Evolutionary conservation across 176 grass and related monocot genomes (phyloP), one percentile per base, ranked within the genome.

Genomic region (Urochloa ruziziensis): DNA sequence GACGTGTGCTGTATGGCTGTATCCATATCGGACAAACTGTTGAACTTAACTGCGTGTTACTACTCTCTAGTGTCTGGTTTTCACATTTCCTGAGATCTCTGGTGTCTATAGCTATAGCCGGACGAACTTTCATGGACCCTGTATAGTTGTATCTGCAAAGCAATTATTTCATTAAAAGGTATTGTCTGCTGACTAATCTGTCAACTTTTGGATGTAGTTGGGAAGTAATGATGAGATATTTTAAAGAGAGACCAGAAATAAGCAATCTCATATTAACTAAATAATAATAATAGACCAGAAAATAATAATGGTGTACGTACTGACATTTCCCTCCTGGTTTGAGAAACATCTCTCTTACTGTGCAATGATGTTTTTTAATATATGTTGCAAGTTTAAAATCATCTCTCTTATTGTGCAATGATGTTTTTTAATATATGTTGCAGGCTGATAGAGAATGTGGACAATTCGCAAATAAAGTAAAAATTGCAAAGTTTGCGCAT

Each of bases 191-290:
- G 53, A 46, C 71, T 6, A 88, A 69, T 81, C 44, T 77, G 69
- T 76, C 6, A 34, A 88, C 85, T 34, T 77, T 70, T 76, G 35
- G 75, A n/a, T 46, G 79, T 43, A 69, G 58, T 48, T 88, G 85
- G 85, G 75, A 82, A 37, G 67, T 66, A 7, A 36, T 67, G 64
- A 60, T 30, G 62, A 64, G 16, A 16, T 11, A 14, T n/a, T 19
- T 5, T 0, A 34, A 2, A 64, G 1, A 47, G 11, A 47, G 3
- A 13, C 2, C 67, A 28, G 37, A 46, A 70, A 0, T 71, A 46
- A 16, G 0, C 9, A 71, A 71, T 28, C 67, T 47, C 67, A 47
- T 71, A 71, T 71, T 27, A 40, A 71, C 10, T 47, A 46, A 47
- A n/a, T n/a, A n/a, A n/a, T n/a, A n/a, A n/a, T n/a, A n/a, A n/a